Conservation (phyloP, 768 basidiomycete species). For the Exsudoporus frostii region DNA sequence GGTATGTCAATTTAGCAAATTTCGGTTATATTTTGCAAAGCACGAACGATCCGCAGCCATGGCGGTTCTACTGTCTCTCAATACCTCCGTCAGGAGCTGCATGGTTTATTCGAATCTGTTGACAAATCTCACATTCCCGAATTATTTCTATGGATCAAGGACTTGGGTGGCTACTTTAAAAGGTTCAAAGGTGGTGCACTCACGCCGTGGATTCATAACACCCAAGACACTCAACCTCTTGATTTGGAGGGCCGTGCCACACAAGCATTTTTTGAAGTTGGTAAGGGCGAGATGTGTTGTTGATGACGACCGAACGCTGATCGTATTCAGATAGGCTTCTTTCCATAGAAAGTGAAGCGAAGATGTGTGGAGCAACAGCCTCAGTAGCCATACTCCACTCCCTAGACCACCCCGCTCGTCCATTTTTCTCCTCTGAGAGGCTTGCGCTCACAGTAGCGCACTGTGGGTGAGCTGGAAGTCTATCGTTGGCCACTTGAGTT, state of each 20-base stretch:
- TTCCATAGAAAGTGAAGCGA: constrained; percentile 63
- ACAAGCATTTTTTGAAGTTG: constrained; percentile 81
- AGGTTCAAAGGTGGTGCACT: constrained; percentile 82
- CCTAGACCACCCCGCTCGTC: constrained; percentile 71
- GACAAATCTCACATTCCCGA: constrained; percentile 71
- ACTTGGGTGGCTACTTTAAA: constrained; percentile 87
- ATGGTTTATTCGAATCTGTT: constrained; percentile 79
- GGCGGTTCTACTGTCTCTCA: constrained; percentile 90
- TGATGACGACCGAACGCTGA: constrained; percentile 3
- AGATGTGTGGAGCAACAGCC: constrained; percentile 84
- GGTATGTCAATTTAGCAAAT: constrained; percentile 43
- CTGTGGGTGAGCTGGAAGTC: constrained; percentile 61
- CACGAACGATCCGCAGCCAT: constrained; percentile 56
- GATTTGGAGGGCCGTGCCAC: constrained; percentile 87
- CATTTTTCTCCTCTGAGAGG: constrained; percentile 78
- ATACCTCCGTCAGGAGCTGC: constrained; percentile 80
- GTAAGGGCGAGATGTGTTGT: constrained; percentile 20
- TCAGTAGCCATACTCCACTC: constrained; percentile 91
- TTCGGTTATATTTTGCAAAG: neutral
- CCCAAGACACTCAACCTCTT: constrained; percentile 36
- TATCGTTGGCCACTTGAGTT: constrained; percentile 1
- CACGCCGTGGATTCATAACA: constrained; percentile 54
- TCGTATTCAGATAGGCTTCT: constrained; percentile 60
- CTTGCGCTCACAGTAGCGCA: constrained; percentile 88
- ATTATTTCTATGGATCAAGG: constrained; percentile 71